These are phyloP conservation scores for Handroanthus guayacan DNA, from an alignment of 257 asterid species.

Conservation along the genomic window DNA sequence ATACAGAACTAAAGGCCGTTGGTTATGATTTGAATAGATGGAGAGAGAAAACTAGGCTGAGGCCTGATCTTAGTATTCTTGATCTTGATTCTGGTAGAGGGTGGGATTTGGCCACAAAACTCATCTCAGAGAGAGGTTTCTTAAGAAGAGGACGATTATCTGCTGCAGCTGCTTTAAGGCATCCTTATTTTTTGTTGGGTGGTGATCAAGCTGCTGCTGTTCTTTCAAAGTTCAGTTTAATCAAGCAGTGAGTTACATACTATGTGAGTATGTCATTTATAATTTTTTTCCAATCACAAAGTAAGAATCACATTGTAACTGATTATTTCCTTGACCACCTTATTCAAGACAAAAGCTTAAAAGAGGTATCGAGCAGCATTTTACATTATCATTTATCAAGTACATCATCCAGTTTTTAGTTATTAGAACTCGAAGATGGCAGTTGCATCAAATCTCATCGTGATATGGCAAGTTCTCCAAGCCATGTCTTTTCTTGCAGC, in stretches of 20 bases:
- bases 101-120: constrained; percentile 94
- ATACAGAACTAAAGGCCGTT: constrained; percentile 66
- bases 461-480: constrained; percentile 43
- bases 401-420: neutral
- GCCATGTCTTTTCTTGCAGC: constrained; percentile 70
- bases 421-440: neutral
- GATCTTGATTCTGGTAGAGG: constrained; percentile 97
- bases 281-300: neutral
- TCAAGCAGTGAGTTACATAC: constrained; percentile 44
- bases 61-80: constrained; percentile 81
- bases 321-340: too few relatives aligned
- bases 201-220: constrained; percentile 92
- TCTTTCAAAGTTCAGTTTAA: constrained; percentile 74
- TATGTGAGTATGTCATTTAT: constrained; percentile 27
- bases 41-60: constrained; percentile 77
- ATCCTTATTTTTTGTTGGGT: constrained; percentile 92
- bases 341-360: neutral
- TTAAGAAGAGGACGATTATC: constrained; percentile 70
- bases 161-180: constrained; percentile 91
- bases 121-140: constrained; percentile 75
- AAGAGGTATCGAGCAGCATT: too few relatives aligned
- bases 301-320: too few relatives aligned
- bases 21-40: constrained; percentile 86
- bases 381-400: too few relatives aligned
- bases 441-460: constrained; percentile 58